Evolutionary conservation across 2,329 filamentous ascomycete genomes (phyloP), one percentile per base, ranked within the genome.

Genomic region (Aureobasidium lini): DNA sequence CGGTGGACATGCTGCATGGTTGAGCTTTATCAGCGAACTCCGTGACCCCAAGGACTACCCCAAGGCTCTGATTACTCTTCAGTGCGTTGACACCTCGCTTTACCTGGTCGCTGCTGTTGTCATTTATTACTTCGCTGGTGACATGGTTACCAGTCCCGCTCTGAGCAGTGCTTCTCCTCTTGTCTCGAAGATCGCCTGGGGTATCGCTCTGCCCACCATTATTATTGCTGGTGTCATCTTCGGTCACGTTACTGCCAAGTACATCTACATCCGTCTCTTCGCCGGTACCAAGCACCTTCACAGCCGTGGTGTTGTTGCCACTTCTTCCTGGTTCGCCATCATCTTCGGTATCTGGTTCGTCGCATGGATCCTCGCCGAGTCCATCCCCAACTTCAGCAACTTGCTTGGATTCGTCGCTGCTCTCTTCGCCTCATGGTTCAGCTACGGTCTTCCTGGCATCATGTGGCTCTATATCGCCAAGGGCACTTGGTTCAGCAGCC

Each of bases 201-300:
- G 85, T 28, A 76, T 89, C 61, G 86, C 86, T 0, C 76, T 87
- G 6, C 86, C 86, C 7, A 89, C 87, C 31, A 89, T 89, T 57
- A 75, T 89, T 54, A 82, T 89, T 52, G 84, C 86, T 0, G 87
- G 86, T 58, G 85, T 88, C 6, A 86, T 90, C 63, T 85, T 87
- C 67, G 85, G 81, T 15, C 83, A 86, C 62, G 82, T 89, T 2
- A 61, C 84, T 1, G 78, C 78, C 57, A 87, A 87, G 65, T 87
- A 86, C 66, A 76, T 89, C 62, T 89, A 87, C 66, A 72, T 84
- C 3, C 80, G 85, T 16, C 67, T 87, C n/a, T 87, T 86, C 72
- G 75, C 78, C 16, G 79, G 81, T 48, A 85, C 82, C 4, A 77
- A 82, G 66, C 65, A 73, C 69, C 61, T 75, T 66, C 62, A 71